phyloP scores from a whole-genome alignment of 139 green algal species.

The Tetradesmus lagerheimii region DNA sequence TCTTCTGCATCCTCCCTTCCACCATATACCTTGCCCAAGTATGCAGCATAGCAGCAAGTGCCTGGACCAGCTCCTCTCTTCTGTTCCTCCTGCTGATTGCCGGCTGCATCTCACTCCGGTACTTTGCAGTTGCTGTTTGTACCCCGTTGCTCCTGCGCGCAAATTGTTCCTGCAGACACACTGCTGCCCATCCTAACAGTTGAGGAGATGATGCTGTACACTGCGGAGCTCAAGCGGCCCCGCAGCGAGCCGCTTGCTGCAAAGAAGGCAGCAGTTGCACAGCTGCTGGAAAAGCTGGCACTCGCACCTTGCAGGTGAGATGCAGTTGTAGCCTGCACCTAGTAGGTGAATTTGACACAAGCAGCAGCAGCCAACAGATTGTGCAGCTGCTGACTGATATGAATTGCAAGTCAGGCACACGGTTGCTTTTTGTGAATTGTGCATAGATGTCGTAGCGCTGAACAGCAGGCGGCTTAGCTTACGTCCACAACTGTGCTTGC shows the following conservation, averaged over 20 bases:
- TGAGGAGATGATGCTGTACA: constrained; percentile 88
- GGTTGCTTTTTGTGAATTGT: no score
- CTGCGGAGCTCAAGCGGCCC: constrained; percentile 69
- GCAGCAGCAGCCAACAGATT: background rate
- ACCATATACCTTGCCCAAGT: background rate
- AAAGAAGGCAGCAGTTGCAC: constrained; percentile 69
- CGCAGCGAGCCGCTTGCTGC: constrained; percentile 42
- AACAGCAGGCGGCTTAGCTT: background rate
- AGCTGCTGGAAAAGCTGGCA: constrained; percentile 49
- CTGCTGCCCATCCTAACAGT: constrained; percentile 77
- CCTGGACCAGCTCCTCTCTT: background rate
- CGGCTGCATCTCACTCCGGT: background rate
- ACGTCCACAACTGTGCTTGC: background rate
- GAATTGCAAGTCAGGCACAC: no score
- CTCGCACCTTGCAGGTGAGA: constrained; percentile 34
- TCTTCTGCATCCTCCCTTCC: background rate
- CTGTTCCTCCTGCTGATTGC: background rate
- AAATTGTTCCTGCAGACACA: constrained; percentile 60
- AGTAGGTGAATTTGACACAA: no score
- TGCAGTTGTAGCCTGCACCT: background rate
- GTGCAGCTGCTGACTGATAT: background rate
- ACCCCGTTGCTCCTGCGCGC: no score
- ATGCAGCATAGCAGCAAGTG: background rate
- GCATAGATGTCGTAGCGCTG: background rate
- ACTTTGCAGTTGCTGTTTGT: no score